Evolutionary conservation across 257 asterid species (phyloP).

Genomic region (Coffea eugenioides): DNA sequence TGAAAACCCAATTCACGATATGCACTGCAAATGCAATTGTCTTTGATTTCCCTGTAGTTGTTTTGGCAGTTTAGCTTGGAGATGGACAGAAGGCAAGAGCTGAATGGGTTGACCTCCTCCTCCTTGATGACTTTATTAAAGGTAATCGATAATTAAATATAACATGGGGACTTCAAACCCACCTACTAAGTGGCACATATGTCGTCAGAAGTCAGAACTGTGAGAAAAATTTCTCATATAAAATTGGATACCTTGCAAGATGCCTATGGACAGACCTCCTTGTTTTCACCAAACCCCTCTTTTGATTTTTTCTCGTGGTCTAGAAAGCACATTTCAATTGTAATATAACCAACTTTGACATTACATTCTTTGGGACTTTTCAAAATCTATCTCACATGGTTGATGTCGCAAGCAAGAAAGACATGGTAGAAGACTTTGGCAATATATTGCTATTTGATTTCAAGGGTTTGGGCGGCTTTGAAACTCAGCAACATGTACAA

Average conservation of each 20-base stretch:
- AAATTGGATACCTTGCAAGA: neutral
- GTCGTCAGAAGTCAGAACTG: neutral
- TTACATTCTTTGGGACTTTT: neutral
- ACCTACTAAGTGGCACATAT: neutral
- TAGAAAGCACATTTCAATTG: constrained; percentile 16
- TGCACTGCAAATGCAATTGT: too few relatives aligned
- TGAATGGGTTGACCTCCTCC: neutral
- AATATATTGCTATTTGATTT: neutral
- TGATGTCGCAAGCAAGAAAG: constrained; percentile 9
- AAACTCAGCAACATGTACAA: neutral
- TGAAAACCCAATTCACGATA: neutral
- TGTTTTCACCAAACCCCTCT: constrained; percentile 26
- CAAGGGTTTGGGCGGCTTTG: neutral
- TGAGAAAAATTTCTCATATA: neutral
- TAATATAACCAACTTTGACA: constrained; percentile 26
- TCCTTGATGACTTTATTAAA: neutral
- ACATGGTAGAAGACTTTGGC: constrained; percentile 17
- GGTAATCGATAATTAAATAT: neutral
- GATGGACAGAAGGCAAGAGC: neutral
- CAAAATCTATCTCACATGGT: neutral
- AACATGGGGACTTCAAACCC: neutral
- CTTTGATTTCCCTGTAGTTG: neutral
- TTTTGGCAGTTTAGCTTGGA: neutral
- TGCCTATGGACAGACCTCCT: neutral
- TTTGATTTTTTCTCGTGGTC: constrained; percentile 13